Conservation (phyloP, 768 basidiomycete species). For the Suillus sp. region DNA sequence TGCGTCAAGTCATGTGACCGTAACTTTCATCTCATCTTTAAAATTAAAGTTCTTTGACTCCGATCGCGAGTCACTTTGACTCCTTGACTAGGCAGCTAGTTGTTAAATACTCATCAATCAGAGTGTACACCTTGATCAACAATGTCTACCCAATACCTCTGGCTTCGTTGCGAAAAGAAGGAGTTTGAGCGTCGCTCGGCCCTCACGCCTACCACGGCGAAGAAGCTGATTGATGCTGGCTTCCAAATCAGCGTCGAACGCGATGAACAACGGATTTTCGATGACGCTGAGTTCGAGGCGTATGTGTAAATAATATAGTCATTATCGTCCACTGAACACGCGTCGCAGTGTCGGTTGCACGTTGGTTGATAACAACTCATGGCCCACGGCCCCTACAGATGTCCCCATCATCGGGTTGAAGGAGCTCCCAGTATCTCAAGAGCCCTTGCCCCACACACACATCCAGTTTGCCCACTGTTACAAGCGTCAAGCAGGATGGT, state of each 20-base stretch:
- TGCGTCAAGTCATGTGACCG: slow-evolving; percentile 5
- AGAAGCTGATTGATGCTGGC: slow-evolving; percentile 83
- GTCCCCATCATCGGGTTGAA: slow-evolving; percentile 93
- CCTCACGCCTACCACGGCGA: slow-evolving; percentile 89
- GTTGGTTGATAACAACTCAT: slow-evolving; percentile 84
- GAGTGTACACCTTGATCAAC: background rate
- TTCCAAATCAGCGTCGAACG: slow-evolving; percentile 92
- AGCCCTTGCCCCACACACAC: slow-evolving; percentile 89
- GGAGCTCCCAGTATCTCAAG: slow-evolving; percentile 84
- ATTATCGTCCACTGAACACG: slow-evolving; percentile 11
- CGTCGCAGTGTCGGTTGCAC: slow-evolving; percentile 80
- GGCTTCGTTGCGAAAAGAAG: slow-evolving; percentile 98
- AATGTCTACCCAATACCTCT: slow-evolving; percentile 65
- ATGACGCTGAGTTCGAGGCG: slow-evolving; percentile 91
- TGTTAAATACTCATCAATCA: background rate
- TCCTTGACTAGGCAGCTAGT: background rate
- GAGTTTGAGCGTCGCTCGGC: slow-evolving; percentile 92
- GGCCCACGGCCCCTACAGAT: slow-evolving; percentile 76
- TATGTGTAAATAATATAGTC: slow-evolving; percentile 44
- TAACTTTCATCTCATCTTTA: background rate
- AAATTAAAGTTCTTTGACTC: slow-evolving; percentile 1
- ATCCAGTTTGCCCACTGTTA: slow-evolving; percentile 99
- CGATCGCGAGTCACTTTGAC: background rate
- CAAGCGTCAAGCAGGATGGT: slow-evolving; percentile 95
- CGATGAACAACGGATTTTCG: slow-evolving; percentile 92